phyloP scores from a whole-genome alignment of 257 asterid genomes.

The Lantana camara region DNA sequence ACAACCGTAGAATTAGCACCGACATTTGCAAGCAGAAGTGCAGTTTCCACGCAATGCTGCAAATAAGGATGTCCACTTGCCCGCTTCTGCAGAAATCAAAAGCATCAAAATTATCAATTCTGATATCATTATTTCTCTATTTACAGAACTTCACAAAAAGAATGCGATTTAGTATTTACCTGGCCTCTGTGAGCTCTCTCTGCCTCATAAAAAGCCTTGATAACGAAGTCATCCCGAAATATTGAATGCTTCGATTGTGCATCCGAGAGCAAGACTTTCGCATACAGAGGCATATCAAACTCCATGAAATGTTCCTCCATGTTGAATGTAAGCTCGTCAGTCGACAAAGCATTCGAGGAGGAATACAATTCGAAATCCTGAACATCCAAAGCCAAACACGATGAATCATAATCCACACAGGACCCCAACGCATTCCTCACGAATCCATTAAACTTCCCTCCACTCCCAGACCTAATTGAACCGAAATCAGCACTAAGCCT shows the following conservation, averaged over 20 bases:
- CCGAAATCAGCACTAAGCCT: slow-evolving; percentile 55
- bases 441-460: slow-evolving; percentile 67
- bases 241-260: slow-evolving; percentile 78
- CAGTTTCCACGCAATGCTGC: slow-evolving; percentile 97
- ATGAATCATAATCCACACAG: slow-evolving; percentile 63
- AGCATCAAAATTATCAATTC: slow-evolving; percentile 5
- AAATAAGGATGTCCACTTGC: slow-evolving; percentile 94
- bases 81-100: slow-evolving; percentile 57
- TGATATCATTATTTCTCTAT: not conserved
- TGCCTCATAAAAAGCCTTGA: slow-evolving; percentile 82
- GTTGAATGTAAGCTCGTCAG: slow-evolving; percentile 80
- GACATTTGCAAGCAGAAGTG: slow-evolving; percentile 63
- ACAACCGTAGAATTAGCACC: slow-evolving; percentile 94
- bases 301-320: slow-evolving; percentile 69
- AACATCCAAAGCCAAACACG: slow-evolving; percentile 44
- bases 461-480: slow-evolving; percentile 50
- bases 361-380: slow-evolving; percentile 40
- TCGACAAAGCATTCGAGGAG: slow-evolving; percentile 33
- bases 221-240: slow-evolving; percentile 69
- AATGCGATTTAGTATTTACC: slow-evolving; percentile 53
- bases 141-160: not conserved
- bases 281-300: slow-evolving; percentile 52
- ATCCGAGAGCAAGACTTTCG: slow-evolving; percentile 61
- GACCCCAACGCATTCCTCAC: slow-evolving; percentile 76
- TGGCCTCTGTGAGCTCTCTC: slow-evolving; percentile 81